These are phyloP conservation scores for Neocallimastix lanati DNA, from an alignment of 192 early-diverging fungal species.

Conservation along the genomic window DNA sequence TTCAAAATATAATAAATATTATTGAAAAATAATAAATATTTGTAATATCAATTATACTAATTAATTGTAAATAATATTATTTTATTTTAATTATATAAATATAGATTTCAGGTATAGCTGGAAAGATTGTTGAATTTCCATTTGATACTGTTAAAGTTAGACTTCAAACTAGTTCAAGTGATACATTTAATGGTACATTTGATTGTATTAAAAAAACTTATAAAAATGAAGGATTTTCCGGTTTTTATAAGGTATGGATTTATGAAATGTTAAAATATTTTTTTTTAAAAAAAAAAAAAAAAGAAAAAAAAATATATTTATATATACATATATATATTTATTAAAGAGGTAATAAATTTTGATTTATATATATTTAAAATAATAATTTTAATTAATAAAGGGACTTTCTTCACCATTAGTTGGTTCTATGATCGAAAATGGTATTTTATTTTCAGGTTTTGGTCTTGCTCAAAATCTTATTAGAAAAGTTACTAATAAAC, in stretches of 20 bases:
- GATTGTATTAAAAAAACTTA: constrained; percentile 67
- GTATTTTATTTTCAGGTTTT: constrained; percentile 73
- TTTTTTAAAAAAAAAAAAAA: neutral
- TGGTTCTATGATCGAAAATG: constrained; percentile 89
- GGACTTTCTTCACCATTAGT: constrained; percentile 77
- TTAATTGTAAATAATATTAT: too few species aligned
- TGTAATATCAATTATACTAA: too few species aligned
- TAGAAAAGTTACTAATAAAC: constrained; percentile 16
- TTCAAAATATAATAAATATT: too few species aligned
- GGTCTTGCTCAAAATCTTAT: constrained; percentile 61
- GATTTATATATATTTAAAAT: too few species aligned
- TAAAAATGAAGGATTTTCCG: constrained; percentile 54
- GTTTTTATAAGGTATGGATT: constrained; percentile 65
- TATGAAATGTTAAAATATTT: neutral
- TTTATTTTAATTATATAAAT: too few species aligned
- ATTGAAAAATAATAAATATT: too few species aligned
- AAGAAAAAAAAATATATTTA: neutral
- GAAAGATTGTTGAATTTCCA: constrained; percentile 88
- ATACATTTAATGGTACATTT: constrained; percentile 48
- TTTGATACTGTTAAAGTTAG: constrained; percentile 76
- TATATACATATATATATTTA: too few species aligned
- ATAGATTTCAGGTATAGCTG: constrained; percentile 69
- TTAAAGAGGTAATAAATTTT: too few species aligned
- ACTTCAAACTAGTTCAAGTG: constrained; percentile 49
- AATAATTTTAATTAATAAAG: too few species aligned